Evolutionary conservation across 2,329 filamentous ascomycete species (phyloP), one percentile per base, ranked within the genome.

Genomic region (Fusarium mangiferae): DNA sequence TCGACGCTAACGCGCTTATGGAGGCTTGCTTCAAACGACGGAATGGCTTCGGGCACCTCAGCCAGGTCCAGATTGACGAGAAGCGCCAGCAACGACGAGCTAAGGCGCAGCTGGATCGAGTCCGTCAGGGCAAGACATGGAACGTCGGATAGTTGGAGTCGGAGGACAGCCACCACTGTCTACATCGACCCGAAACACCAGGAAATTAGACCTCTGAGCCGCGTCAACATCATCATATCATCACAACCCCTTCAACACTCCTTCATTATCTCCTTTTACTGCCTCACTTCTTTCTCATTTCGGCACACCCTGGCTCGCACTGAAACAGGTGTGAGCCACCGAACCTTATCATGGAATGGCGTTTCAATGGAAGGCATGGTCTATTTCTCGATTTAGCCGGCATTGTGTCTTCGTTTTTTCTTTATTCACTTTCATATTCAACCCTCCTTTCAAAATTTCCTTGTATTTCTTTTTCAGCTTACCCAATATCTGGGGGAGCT

Each of bases 1-100:
- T 98, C 26, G 94, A 98, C 81, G 92, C 93, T 62, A 98, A 97
- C 77, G 85, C 85, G 6, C 85, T 98, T 20, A 90, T 98, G 85
- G 94, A 97, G 73, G 89, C 93, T 14, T 97, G 93, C 73, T 95
- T 96, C 81, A 91, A 91, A 74, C 90, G 94, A 46, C 90, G 92
- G 54, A 93, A 95, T 78, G 93, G 93, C 10, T 95, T 96, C 75
- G 92, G 91, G 12, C 92, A 95, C 77, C 85, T 98, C 24, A 95
- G 91, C 78, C 94, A 98, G 81, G 92, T 92, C 22, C 89, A 90
- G 9, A 93, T 98, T 67, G 95, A 98, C 75, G 89, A 91, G 75
- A 89, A 93, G 70, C 87, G 96, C 54, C 87, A 90, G 52, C 91
- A 95, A 78, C 88, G 93, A 56, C 88, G 92, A 55, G 86, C 87